Evolutionary conservation across 192 early-diverging fungal species (phyloP), one percentile per base, ranked within the genome.

Genomic region (Phycomyces blakesleeanus): DNA sequence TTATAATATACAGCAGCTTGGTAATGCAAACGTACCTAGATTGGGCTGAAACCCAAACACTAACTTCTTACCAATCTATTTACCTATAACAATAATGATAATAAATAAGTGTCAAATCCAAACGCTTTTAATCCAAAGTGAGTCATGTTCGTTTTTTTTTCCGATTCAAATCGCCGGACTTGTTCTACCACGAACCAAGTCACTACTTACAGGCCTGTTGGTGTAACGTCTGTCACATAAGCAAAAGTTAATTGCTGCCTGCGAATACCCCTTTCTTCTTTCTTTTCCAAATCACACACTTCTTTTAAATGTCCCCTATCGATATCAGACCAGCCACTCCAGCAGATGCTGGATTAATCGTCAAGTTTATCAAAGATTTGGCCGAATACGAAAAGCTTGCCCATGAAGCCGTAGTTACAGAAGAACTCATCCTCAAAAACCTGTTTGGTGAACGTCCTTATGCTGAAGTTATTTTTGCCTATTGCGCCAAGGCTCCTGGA

Each of bases 301-400:
- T 18, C 26, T n/a, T 39, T 20, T 20, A 9, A 40, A 47, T 55
- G 56, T 47, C 24, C n/a, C 5, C 50, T 39, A 37, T 81, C 44
- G 63, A 64, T 10, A 72, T 82, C 57, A 71, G 71, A 39, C 72
- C 86, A 0, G 89, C 91, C 3, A 82, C 76, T 0, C 66, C 73
- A 26, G 60, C 70, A 0, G 89, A 95, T 59, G 79, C 83, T 34
- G 77, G 80, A 5, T 67, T 83, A 24, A 87, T 95, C 51, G 73
- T 90, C 26, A 58, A 67, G 38, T 89, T 93, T 68, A 91, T 93
- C 63, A 71, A 81, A 50, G 66, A 84, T 18, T 84, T 96, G 53
- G 91, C 93, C 1, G 59, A 75, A 41, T 93, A 88, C 63, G 93
- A 96, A 64, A 87, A 90, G 64, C 80, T 88, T 7, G 67, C 82